phyloP scores from a whole-genome alignment of 768 basidiomycete genomes.

The Suillus plorans region DNA sequence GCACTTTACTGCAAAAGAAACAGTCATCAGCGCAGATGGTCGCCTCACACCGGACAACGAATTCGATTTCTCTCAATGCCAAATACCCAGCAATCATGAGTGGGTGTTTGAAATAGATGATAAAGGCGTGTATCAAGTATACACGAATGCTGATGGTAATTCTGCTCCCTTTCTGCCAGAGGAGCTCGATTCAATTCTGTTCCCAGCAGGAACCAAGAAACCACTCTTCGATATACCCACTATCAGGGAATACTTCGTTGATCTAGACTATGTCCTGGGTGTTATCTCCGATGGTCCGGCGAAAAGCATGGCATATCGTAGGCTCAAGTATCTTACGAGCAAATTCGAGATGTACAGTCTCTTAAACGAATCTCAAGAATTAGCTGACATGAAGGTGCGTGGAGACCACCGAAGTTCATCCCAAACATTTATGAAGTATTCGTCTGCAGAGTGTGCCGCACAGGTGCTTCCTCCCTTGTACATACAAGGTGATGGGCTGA shows the following conservation, averaged over 20 bases:
- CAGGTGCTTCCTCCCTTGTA: constrained; percentile 19
- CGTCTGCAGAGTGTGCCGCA: constrained; percentile 29
- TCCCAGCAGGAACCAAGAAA: constrained; percentile 35
- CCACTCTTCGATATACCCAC: constrained; percentile 79
- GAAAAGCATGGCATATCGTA: constrained; percentile 91
- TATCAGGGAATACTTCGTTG: constrained; percentile 93
- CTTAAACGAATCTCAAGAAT: constrained; percentile 90
- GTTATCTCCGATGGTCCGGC: constrained; percentile 95
- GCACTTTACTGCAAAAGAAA: constrained; percentile 71
- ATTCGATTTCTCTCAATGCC: constrained; percentile 73
- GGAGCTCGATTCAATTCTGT: not conserved
- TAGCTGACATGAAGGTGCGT: constrained; percentile 94
- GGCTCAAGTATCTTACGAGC: constrained; percentile 87
- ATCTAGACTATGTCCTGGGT: constrained; percentile 86
- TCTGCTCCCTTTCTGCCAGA: not conserved
- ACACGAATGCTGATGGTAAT: constrained; percentile 33
- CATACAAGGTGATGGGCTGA: constrained; percentile 6
- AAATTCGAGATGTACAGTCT: constrained; percentile 94
- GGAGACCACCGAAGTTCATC: not conserved
- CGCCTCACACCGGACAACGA: constrained; percentile 28
- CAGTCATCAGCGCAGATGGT: constrained; percentile 43
- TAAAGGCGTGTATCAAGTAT: constrained; percentile 90
- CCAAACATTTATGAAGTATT: not conserved
- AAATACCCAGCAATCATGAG: constrained; percentile 65
- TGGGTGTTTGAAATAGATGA: constrained; percentile 77